These are phyloP conservation scores for Brassica nigra DNA, from an alignment of 345 rosid genomes.

Conservation along the genomic window DNA sequence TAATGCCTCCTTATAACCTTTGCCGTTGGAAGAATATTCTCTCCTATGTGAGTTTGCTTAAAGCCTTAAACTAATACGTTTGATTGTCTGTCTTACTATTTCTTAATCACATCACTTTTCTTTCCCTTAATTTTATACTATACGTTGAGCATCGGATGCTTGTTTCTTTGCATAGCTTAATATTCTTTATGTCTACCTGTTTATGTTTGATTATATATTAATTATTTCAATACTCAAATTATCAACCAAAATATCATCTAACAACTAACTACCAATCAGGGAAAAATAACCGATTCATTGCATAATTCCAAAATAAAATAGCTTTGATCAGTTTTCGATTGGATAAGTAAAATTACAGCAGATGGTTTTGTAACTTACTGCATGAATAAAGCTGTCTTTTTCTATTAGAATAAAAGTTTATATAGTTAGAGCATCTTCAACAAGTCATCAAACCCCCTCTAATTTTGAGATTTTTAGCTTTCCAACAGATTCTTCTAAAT, in stretches of 20 bases:
- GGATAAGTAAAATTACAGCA: background rate
- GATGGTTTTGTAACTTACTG: background rate
- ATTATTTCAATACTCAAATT: background rate
- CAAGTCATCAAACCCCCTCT: no score
- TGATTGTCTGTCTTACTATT: slow-evolving; percentile 24
- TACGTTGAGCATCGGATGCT: slow-evolving; percentile 28
- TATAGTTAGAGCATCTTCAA: background rate
- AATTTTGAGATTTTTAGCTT: no score
- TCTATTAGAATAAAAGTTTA: background rate
- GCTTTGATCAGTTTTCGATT: background rate
- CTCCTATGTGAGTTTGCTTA: background rate
- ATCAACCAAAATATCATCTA: background rate
- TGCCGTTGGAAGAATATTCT: slow-evolving; percentile 38
- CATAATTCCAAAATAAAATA: background rate
- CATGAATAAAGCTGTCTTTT: background rate
- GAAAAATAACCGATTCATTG: slow-evolving; percentile 6
- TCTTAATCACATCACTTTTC: slow-evolving; percentile 23
- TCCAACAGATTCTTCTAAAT: no score
- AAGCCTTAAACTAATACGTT: background rate
- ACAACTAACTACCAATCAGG: background rate
- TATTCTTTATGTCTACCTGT: background rate
- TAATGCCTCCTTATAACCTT: slow-evolving; percentile 6
- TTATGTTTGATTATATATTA: background rate
- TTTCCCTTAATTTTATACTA: background rate
- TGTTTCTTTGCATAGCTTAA: slow-evolving; percentile 1